Percentiles rank a stretch among this genome's conserved stretches.
phyloP scores from a whole-genome alignment of 75 land plant species.

The Sequoiadendron giganteum region DNA sequence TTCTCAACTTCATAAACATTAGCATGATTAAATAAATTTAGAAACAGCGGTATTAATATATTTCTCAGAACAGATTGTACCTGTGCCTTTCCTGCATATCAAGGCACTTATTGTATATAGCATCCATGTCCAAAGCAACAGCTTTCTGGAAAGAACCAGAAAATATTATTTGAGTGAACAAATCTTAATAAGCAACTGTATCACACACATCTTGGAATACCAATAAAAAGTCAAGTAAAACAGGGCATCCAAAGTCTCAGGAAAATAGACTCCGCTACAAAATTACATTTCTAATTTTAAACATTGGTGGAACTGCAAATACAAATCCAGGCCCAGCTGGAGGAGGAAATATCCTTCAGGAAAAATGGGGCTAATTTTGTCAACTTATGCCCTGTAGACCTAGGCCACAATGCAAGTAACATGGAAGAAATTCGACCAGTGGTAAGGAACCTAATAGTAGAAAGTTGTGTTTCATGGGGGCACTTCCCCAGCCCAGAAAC shows the following conservation, averaged over 20 bases:
- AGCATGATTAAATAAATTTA: not conserved
- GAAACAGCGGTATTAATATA: not conserved
- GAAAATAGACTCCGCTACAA: not conserved
- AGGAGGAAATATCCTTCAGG: no score
- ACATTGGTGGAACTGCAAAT: no score
- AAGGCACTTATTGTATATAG: conserved; percentile 65
- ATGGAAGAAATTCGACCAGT: no score
- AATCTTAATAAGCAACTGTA: not conserved
- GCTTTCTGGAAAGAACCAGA: conserved; percentile 49
- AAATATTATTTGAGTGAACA: not conserved
- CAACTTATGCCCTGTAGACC: no score
- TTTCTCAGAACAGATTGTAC: conserved; percentile 21
- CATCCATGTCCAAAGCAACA: conserved; percentile 88
- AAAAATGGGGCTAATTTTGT: no score
- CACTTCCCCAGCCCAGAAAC: no score
- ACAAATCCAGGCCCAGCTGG: no score
- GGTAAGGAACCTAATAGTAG: not conserved
- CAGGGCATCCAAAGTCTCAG: not conserved
- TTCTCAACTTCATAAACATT: not conserved
- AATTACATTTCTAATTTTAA: no score
- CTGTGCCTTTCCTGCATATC: conserved; percentile 78
- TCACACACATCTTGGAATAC: not conserved
- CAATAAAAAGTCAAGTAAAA: not conserved
- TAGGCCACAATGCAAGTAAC: no score
- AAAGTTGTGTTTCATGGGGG: not conserved